Percentiles rank a stretch among this genome's conserved stretches.
These are phyloP conservation scores for Phytophthora boehmeriae DNA, from an alignment of 352 stramenopile species.

Conservation along the genomic window DNA sequence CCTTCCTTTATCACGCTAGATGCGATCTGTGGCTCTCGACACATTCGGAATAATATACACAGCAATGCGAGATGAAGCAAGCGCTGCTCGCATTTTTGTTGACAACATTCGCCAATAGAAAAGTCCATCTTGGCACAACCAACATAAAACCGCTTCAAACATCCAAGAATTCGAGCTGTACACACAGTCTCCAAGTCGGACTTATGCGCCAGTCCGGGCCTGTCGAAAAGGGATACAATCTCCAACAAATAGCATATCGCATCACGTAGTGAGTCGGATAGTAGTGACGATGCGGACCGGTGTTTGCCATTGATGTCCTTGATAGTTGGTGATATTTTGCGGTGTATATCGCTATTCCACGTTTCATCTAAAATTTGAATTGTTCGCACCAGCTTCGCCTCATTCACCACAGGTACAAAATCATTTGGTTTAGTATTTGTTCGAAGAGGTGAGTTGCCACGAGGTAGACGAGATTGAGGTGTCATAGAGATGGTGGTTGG, in stretches of 20 bases:
- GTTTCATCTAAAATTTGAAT: constrained; percentile 51
- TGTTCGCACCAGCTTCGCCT: constrained; percentile 39
- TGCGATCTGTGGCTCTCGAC: constrained; percentile 35
- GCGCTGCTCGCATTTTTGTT: constrained; percentile 27
- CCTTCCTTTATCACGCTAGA: constrained; percentile 44
- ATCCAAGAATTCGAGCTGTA: constrained; percentile 40
- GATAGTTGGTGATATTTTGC: not conserved
- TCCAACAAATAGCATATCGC: constrained; percentile 40
- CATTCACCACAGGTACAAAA: constrained; percentile 9
- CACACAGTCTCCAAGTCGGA: constrained; percentile 35
- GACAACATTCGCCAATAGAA: constrained; percentile 27
- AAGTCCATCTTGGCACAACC: not conserved
- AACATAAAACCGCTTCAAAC: constrained; percentile 42
- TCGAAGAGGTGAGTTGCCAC: not conserved
- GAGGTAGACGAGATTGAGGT: constrained; percentile 4
- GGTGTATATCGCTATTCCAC: constrained; percentile 13
- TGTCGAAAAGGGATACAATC: constrained; percentile 31
- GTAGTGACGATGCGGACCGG: not conserved
- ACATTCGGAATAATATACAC: constrained; percentile 50
- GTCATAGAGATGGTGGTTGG: constrained; percentile 7
- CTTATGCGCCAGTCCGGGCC: constrained; percentile 6
- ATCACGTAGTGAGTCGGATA: constrained; percentile 23
- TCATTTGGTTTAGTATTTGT: not conserved
- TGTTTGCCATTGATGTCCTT: not conserved
- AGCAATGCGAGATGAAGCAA: constrained; percentile 34